These are phyloP conservation scores for Aspergillus felis DNA, from an alignment of 2,329 filamentous ascomycete genomes.

Conservation along the genomic window DNA sequence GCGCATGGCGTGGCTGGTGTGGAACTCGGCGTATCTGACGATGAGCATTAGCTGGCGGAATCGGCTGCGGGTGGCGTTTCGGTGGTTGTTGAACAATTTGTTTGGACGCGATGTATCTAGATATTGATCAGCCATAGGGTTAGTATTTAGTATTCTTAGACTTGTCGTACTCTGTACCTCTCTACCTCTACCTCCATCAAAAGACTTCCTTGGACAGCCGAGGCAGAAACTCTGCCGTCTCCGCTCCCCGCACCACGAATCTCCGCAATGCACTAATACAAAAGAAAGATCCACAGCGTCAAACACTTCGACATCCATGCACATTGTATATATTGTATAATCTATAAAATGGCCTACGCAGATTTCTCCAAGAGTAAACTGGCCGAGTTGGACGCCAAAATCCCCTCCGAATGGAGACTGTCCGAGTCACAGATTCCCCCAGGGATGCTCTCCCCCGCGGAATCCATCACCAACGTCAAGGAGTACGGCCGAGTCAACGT, in stretches of 20 bases:
- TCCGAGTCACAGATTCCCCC: constrained; percentile 28
- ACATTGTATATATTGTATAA: no score
- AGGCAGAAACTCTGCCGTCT: not conserved
- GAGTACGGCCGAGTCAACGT: constrained; percentile 37
- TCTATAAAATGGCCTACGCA: constrained; percentile 17
- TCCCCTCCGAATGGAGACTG: constrained; percentile 40
- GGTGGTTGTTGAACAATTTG: constrained; percentile 41
- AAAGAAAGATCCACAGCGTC: not conserved
- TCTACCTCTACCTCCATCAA: no score
- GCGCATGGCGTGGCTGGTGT: constrained; percentile 40
- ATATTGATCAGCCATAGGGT: constrained; percentile 24
- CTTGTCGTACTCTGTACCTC: no score
- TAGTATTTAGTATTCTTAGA: no score
- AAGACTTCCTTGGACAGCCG: not conserved
- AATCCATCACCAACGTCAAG: constrained; percentile 32
- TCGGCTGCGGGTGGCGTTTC: constrained; percentile 37
- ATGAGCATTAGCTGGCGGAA: constrained; percentile 49
- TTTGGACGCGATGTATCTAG: constrained; percentile 45
- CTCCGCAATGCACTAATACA: not conserved
- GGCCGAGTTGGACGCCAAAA: constrained; percentile 32
- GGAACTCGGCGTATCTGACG: constrained; percentile 43
- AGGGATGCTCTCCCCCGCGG: constrained; percentile 32
- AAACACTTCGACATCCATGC: not conserved
- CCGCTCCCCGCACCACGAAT: not conserved
- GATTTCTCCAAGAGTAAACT: constrained; percentile 38